Evolutionary conservation across 2,329 filamentous ascomycete genomes (phyloP).

Genomic region (Ophiostoma piceae): DNA sequence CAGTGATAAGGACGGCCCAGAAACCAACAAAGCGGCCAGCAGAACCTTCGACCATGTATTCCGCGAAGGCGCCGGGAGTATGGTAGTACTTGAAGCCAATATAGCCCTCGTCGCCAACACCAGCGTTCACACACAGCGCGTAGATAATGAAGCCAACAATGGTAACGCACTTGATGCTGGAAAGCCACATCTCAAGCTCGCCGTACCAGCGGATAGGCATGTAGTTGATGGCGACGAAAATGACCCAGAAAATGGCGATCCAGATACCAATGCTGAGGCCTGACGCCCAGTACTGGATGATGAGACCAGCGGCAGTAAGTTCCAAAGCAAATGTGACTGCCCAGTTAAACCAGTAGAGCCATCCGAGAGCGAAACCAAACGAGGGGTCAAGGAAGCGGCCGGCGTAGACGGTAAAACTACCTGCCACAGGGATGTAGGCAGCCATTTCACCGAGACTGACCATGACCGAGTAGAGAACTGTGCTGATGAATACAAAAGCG

Average conservation of each 20-base stretch:
- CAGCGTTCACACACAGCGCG: slow-evolving; percentile 52
- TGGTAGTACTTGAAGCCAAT: slow-evolving; percentile 44
- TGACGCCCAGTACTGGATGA: slow-evolving; percentile 16
- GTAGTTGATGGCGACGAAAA: slow-evolving; percentile 24
- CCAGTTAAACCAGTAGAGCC: slow-evolving; percentile 49
- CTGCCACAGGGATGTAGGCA: slow-evolving; percentile 56
- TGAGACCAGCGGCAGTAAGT: slow-evolving; percentile 47
- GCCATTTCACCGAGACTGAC: slow-evolving; percentile 62
- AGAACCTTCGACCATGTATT: slow-evolving; percentile 37
- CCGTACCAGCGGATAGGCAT: slow-evolving; percentile 37
- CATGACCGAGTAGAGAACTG: slow-evolving; percentile 61
- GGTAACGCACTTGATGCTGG: slow-evolving; percentile 41
- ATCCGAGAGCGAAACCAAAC: slow-evolving; percentile 51
- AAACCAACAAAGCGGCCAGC: slow-evolving; percentile 34
- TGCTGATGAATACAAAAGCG: slow-evolving; percentile 49
- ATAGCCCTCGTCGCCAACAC: slow-evolving; percentile 48
- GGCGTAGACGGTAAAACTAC: slow-evolving; percentile 59
- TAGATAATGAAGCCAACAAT: slow-evolving; percentile 55
- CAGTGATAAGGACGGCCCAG: slow-evolving; percentile 34
- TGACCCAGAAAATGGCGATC: background rate
- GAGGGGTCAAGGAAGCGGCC: slow-evolving; percentile 63
- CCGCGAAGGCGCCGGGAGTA: slow-evolving; percentile 40
- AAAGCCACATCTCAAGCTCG: slow-evolving; percentile 47
- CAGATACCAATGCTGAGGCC: slow-evolving; percentile 7
- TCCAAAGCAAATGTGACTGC: slow-evolving; percentile 58